Evolutionary conservation across 2,329 filamentous ascomycete species (phyloP), one percentile per base, ranked within the genome.

Genomic region (Neofusicoccum cordaticola): DNA sequence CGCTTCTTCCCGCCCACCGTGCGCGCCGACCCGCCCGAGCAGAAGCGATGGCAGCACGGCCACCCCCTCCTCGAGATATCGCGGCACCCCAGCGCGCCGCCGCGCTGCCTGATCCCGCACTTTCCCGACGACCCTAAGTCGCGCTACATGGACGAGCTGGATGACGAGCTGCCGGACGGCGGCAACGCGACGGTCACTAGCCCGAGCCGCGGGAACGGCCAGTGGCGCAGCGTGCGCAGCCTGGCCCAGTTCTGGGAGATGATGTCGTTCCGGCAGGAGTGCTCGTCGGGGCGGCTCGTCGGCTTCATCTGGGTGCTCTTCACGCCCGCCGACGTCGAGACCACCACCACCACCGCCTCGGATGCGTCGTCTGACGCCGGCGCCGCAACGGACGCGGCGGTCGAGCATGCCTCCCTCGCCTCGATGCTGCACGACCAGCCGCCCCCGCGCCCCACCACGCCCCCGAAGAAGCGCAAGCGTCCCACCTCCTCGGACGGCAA

Each of bases 211-310:
- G 85, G 86, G 68, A 83, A 81, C 31, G 90, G 90, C 0, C 83
- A 86, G 64, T 99, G 95, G 95, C 90, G 88, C 74, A 93, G 90
- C 66, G 88, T 97, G 27, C 89, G 85, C 73, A 90, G 88, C 0
- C 80, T 99, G 45, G 91, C 93, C n/a, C 88, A 93, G 69, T 99
- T 99, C 73, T 99, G 95, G 95, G 95, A 99, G 67, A 90, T 96
- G 85, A 98, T 99, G 94, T 90, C 93, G 0, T 98, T 91, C 73
- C 85, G 95, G 64, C 95, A 98, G 75, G 95, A 99, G 74, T 99
- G 95, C 73, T 97, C 93, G 0, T 92, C 93, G 39, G 96, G 95
- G 0, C 85, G 93, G 17, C 84, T 97, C 72, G 96, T 97, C 0
- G 96, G 96, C 0, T 99, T 99, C 70, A 84, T 98, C 31, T 99